Percentiles rank a stretch among this genome's conserved stretches.
phyloP scores from a whole-genome alignment of 1,139 yeast genomes.

The Blastobotrys elegans region DNA sequence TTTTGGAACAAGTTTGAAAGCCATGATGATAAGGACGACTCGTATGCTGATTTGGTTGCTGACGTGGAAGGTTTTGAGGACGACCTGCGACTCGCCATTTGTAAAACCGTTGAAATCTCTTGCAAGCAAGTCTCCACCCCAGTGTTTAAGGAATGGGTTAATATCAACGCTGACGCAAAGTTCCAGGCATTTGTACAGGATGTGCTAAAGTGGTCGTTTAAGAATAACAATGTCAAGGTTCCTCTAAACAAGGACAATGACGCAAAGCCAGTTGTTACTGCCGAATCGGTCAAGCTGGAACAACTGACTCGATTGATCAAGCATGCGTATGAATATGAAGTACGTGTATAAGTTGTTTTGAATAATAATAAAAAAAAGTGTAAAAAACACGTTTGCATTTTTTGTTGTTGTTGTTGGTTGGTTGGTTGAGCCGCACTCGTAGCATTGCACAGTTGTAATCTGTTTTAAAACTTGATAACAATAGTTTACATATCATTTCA shows the following conservation, averaged over 20 bases:
- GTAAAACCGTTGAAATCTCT: slow-evolving; percentile 32
- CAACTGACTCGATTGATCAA: slow-evolving; percentile 34
- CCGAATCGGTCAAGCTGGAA: slow-evolving; percentile 34
- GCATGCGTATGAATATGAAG: slow-evolving; percentile 29
- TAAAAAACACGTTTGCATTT: slow-evolving; percentile 10
- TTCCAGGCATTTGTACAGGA: slow-evolving; percentile 33
- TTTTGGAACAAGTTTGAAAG: slow-evolving; percentile 36
- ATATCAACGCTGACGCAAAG: slow-evolving; percentile 28
- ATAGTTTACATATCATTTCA: too few species aligned
- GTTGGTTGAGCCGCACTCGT: too few species aligned
- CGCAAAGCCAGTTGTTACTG: slow-evolving; percentile 31
- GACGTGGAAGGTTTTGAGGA: slow-evolving; percentile 35
- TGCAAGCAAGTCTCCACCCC: slow-evolving; percentile 29
- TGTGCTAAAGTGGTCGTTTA: slow-evolving; percentile 32
- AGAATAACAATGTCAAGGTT: slow-evolving; percentile 26
- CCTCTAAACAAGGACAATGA: slow-evolving; percentile 33
- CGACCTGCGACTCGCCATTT: slow-evolving; percentile 33
- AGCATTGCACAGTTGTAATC: too few species aligned
- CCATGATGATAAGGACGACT: slow-evolving; percentile 24
- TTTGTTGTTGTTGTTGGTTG: too few species aligned
- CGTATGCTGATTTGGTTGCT: slow-evolving; percentile 35
- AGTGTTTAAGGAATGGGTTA: slow-evolving; percentile 33
- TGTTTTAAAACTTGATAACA: too few species aligned
- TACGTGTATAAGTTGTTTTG: background rate
- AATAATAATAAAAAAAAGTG: slow-evolving; percentile 4